These are phyloP conservation scores for Schizosaccharomyces lindneri DNA, from an alignment of 805 yeast species.

Conservation along the genomic window DNA sequence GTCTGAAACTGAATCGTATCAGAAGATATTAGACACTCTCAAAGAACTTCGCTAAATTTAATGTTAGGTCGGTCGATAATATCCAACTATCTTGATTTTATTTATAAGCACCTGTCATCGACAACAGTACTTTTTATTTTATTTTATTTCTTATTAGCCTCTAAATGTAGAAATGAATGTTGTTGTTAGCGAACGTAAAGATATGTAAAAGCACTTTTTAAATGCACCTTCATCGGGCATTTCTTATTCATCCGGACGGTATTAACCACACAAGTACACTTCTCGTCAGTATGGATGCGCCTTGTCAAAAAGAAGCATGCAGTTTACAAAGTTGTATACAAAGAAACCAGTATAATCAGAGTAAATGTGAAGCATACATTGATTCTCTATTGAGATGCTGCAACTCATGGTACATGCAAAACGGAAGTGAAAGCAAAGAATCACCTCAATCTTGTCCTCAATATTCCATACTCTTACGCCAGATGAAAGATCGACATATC, in stretches of 20 bases:
- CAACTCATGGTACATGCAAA: neutral
- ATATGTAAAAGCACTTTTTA: neutral
- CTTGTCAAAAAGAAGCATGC: neutral
- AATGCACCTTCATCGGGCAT: neutral
- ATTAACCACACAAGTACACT: neutral
- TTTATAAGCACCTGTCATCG: no score
- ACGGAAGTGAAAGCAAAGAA: neutral
- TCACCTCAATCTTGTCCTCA: neutral
- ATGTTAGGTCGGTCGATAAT: no score
- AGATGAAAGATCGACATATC: neutral
- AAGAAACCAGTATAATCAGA: neutral
- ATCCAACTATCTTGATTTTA: no score
- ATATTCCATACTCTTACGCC: neutral
- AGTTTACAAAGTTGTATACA: neutral
- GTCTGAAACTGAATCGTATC: conserved; percentile 66
- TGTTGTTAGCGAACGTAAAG: neutral
- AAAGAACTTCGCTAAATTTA: no score
- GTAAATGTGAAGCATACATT: neutral
- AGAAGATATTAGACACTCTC: conserved; percentile 17
- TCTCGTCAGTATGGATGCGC: neutral
- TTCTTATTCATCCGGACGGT: neutral
- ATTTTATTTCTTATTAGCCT: no score
- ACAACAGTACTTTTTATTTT: no score
- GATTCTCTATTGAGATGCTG: neutral
- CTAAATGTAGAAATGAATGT: no score